Conservation (phyloP, 352 stramenopile genomes). For the Hyaloperonospora arabidopsidis region DNA sequence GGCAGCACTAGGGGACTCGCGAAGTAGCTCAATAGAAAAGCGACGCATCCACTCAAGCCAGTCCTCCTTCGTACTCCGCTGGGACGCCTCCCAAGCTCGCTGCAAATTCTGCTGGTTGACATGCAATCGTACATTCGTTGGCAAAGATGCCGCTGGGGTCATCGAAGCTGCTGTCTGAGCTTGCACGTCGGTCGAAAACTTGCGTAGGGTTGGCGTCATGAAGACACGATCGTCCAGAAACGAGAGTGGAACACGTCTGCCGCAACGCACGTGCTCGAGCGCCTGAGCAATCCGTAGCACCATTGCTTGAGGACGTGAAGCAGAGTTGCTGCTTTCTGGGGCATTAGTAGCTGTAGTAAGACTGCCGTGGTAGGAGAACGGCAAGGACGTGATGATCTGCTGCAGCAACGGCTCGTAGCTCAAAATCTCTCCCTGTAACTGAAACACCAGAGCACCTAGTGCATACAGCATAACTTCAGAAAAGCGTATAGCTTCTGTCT, state of each 20-base stretch:
- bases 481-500: slow-evolving; percentile 60
- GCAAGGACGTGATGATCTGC: slow-evolving; percentile 53
- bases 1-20: slow-evolving; percentile 91
- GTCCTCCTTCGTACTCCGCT: slow-evolving; percentile 87
- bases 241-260: slow-evolving; percentile 34
- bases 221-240: slow-evolving; percentile 55
- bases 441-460: slow-evolving; percentile 58
- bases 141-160: slow-evolving; percentile 29
- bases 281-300: slow-evolving; percentile 42
- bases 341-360: slow-evolving; percentile 16
- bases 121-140: slow-evolving; percentile 63
- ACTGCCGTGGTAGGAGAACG: slow-evolving; percentile 31
- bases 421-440: slow-evolving; percentile 67
- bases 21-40: slow-evolving; percentile 94
- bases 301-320: slow-evolving; percentile 36
- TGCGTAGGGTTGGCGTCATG: slow-evolving; percentile 33
- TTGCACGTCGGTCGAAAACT: slow-evolving; percentile 34
- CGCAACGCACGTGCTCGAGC: slow-evolving; percentile 45
- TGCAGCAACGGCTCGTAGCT: slow-evolving; percentile 64
- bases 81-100: slow-evolving; percentile 91
- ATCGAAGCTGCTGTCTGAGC: slow-evolving; percentile 21
- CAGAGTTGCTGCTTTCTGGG: slow-evolving; percentile 11
- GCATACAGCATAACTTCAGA: slow-evolving; percentile 73
- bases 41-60: slow-evolving; percentile 97
- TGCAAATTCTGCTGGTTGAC: slow-evolving; percentile 92